These are phyloP conservation scores for Fusarium sp. DNA, from an alignment of 2,329 filamentous ascomycete genomes.

Conservation along the genomic window DNA sequence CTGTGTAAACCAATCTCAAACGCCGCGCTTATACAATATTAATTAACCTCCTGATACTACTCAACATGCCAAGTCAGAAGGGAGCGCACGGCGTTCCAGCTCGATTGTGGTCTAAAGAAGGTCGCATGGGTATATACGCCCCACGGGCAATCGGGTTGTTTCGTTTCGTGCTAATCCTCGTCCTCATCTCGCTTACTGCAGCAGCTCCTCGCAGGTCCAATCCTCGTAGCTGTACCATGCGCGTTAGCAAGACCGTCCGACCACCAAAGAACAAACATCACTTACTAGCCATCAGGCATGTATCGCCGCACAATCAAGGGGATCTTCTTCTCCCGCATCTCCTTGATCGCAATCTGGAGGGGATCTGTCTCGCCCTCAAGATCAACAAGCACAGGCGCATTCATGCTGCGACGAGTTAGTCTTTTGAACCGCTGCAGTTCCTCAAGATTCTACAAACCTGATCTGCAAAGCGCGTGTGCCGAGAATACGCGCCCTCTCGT, in stretches of 20 bases:
- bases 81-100: slow-evolving; percentile 34
- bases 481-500: slow-evolving; percentile 92
- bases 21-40: slow-evolving; percentile 55
- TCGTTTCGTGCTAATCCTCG: slow-evolving; percentile 25
- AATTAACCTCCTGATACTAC: slow-evolving; percentile 43
- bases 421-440: not conserved
- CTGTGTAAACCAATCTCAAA: slow-evolving; percentile 50
- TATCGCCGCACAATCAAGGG: slow-evolving; percentile 95
- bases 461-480: slow-evolving; percentile 96
- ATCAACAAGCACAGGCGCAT: slow-evolving; percentile 95
- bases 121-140: slow-evolving; percentile 47
- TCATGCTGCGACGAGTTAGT: slow-evolving; percentile 76
- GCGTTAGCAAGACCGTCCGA: slow-evolving; percentile 22
- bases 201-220: slow-evolving; percentile 97
- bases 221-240: slow-evolving; percentile 84
- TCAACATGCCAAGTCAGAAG: slow-evolving; percentile 33
- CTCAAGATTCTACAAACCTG: slow-evolving; percentile 69
- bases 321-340: slow-evolving; percentile 98
- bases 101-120: slow-evolving; percentile 45
- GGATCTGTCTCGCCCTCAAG: slow-evolving; percentile 98
- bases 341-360: slow-evolving; percentile 96
- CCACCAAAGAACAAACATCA: slow-evolving; percentile 41
- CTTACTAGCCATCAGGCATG: slow-evolving; percentile 95
- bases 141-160: slow-evolving; percentile 34
- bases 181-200: slow-evolving; percentile 63